A percentile compares a stretch with the other conserved stretches of the same genome.
Evolutionary conservation across 2,329 filamentous ascomycete species (phyloP).

Genomic region (Pseudogymnoascus sp.): DNA sequence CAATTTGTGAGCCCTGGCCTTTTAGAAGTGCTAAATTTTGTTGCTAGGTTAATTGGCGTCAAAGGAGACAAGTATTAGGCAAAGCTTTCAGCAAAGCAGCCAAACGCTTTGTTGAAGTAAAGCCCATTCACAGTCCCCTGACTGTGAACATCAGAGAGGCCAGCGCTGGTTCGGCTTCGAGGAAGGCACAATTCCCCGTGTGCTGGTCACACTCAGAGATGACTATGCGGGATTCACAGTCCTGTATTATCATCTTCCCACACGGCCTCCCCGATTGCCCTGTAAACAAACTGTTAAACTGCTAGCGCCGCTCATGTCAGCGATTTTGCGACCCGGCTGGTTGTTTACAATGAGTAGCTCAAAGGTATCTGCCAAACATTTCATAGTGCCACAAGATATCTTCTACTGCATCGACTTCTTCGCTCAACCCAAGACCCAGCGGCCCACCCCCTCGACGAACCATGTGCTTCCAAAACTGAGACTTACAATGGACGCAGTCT

Average conservation of each 20-base stretch:
- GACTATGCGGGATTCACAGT: neutral
- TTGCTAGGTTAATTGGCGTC: neutral
- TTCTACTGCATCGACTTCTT: slow-evolving; percentile 1
- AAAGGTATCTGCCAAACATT: neutral
- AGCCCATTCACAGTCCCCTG: neutral
- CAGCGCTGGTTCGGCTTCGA: neutral
- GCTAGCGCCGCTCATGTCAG: neutral
- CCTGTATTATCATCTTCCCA: neutral
- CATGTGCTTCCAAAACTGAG: neutral
- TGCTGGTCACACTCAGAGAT: neutral
- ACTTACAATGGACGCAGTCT: neutral
- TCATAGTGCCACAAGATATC: neutral
- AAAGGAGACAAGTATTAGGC: too few species aligned
- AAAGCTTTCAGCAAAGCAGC: neutral
- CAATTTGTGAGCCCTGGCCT: neutral
- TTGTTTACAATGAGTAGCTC: slow-evolving; percentile 1
- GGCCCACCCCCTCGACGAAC: neutral
- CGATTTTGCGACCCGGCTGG: neutral
- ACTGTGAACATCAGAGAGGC: neutral
- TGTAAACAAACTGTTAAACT: neutral
- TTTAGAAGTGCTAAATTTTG: neutral
- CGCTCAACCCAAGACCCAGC: neutral
- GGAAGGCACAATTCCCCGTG: neutral
- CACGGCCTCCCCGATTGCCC: neutral
- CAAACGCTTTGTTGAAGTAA: neutral